These are phyloP conservation scores for Ceratocystis lukuohia DNA, from an alignment of 2,329 filamentous ascomycete genomes.

Conservation along the genomic window DNA sequence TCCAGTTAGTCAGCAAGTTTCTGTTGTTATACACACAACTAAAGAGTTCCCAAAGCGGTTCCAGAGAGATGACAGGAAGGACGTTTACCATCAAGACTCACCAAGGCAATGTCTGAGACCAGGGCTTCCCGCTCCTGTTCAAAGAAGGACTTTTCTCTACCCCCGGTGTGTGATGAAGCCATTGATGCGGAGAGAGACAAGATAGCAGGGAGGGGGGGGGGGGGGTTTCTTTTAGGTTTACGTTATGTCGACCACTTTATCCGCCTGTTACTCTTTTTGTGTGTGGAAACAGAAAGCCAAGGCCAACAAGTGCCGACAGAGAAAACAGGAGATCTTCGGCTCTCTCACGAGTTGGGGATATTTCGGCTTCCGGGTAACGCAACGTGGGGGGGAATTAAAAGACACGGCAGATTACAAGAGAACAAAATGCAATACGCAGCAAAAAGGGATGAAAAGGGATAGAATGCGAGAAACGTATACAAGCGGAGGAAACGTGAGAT, in stretches of 20 bases:
- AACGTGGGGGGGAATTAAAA: no score
- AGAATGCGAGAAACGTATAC: background rate
- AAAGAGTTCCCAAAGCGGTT: background rate
- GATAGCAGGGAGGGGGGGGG: background rate
- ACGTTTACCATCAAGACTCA: slow-evolving; percentile 27
- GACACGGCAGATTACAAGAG: background rate
- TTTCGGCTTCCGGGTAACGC: no score
- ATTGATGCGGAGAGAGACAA: background rate
- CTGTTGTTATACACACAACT: background rate
- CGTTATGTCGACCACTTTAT: no score
- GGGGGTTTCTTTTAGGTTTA: background rate
- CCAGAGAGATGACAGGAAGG: background rate
- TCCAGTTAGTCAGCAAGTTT: background rate
- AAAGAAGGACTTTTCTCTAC: slow-evolving; percentile 49
- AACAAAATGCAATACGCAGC: background rate
- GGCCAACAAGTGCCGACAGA: no score
- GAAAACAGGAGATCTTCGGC: no score
- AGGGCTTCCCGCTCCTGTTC: slow-evolving; percentile 62
- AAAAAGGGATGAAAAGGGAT: background rate
- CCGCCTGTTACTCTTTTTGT: no score
- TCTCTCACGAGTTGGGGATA: no score
- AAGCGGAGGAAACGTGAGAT: background rate
- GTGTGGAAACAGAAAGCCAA: no score
- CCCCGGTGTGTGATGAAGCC: slow-evolving; percentile 9
- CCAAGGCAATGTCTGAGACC: slow-evolving; percentile 59